Evolutionary conservation across 345 rosid genomes (phyloP), one percentile per base, ranked within the genome.

Genomic region (Citrus mangshanensis): DNA sequence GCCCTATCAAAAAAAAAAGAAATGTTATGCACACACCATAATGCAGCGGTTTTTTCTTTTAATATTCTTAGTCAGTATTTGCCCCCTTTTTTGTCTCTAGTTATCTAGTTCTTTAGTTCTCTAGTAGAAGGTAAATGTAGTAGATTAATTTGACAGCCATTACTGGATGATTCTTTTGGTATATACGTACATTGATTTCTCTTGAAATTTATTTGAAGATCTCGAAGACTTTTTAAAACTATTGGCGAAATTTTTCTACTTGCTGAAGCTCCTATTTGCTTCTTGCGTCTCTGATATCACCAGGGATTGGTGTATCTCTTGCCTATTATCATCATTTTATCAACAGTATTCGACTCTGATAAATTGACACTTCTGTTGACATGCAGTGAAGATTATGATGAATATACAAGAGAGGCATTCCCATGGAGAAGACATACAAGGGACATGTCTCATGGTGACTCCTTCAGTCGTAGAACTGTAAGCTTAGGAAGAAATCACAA

Each of bases 391-490:
- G 92, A 92, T 59, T 80, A 82, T 37, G 91, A 83, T 73, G 90
- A 88, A 64, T 89, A 77, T 70, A 73, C 84, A 49, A 76, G 80
- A 64, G 97, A 89, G 63, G 87, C 91, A 24, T 93, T 84, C 80
- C 97, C 98, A 27, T 93, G 99, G 97, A 88, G 72, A 76, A 94
- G 90, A 78, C 94, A 93, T 59, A 80, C 90, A 68, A 89, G 90
- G 38, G 88, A 87, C 62, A 27, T 76, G 62, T 85, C 88, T 67
- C 86, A 87, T 60, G 87, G 85, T 56, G 88, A 87, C 40, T 75
- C 81, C 81, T 73, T 84, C 42, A 78, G 79, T 68, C 84, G 83
- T 76, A 91, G 88, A 84, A 79, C 82, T 63, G 64, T 72, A 68
- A 81, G 79, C 84, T 68, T 81, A 38, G 88, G 88, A 79, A 89